Evolutionary conservation across 2,329 filamentous ascomycete genomes (phyloP).

Genomic region (Aureobasidium sp.): DNA sequence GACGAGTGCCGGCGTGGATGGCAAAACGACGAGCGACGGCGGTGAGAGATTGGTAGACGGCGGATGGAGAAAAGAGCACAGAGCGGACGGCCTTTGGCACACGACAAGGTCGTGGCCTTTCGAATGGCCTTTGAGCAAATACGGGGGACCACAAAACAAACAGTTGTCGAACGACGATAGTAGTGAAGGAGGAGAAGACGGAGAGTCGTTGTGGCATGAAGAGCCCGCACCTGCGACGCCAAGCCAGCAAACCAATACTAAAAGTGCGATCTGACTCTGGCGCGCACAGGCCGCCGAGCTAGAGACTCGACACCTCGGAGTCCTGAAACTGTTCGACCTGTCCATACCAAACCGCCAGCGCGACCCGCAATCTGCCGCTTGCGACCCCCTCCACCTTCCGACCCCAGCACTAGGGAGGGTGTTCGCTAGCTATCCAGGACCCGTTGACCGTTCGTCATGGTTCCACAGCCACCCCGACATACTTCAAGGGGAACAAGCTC

Average conservation of each 20-base stretch:
- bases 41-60: constrained; percentile 5
- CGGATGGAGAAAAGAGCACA: constrained; percentile 16
- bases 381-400: background rate
- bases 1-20: constrained; percentile 3
- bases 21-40: constrained; percentile 6
- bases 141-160: constrained; percentile 31
- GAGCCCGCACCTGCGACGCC: background rate
- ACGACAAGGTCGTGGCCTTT: constrained; percentile 29
- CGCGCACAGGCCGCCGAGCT: background rate
- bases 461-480: background rate
- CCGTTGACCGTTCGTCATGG: constrained; percentile 3
- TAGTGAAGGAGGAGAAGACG: constrained; percentile 16
- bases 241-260: background rate
- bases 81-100: constrained; percentile 24
- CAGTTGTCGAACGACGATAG: constrained; percentile 23
- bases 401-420: background rate
- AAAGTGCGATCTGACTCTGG: background rate
- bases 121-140: constrained; percentile 20
- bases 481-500: background rate
- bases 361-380: background rate
- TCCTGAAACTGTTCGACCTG: background rate
- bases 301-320: background rate
- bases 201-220: constrained; percentile 2
- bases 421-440: background rate
- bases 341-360: background rate